phyloP scores from a whole-genome alignment of 768 basidiomycete genomes.

The Lactifluus rugatus region DNA sequence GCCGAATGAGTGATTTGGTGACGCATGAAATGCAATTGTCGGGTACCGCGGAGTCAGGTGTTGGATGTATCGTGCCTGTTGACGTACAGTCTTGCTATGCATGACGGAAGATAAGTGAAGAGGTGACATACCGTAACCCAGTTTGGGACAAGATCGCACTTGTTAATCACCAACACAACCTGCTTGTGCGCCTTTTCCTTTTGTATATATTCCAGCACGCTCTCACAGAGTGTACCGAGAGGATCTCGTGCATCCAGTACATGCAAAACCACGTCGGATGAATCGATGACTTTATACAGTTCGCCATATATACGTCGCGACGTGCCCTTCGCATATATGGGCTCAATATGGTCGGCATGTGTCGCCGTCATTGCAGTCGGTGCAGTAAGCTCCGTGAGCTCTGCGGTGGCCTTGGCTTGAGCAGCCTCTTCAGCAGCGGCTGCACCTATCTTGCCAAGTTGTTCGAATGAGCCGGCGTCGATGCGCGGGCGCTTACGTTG shows the following conservation, averaged over 20 bases:
- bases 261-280: slow-evolving; percentile 92
- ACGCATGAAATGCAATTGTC: slow-evolving; percentile 97
- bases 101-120: background rate
- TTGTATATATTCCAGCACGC: slow-evolving; percentile 82
- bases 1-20: slow-evolving; percentile 97
- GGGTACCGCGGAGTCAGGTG: slow-evolving; percentile 91
- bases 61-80: slow-evolving; percentile 88
- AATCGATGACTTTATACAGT: slow-evolving; percentile 98
- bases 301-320: slow-evolving; percentile 95
- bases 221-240: slow-evolving; percentile 89
- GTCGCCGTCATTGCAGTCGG: slow-evolving; percentile 40
- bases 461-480: slow-evolving; percentile 86
- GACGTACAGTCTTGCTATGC: background rate
- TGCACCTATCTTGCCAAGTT: slow-evolving; percentile 60
- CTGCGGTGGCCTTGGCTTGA: slow-evolving; percentile 30
- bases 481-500: slow-evolving; percentile 85
- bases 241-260: slow-evolving; percentile 95
- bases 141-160: slow-evolving; percentile 95
- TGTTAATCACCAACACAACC: slow-evolving; percentile 92
- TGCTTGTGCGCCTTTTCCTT: slow-evolving; percentile 99
- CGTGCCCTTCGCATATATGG: slow-evolving; percentile 92
- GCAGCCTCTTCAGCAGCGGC: slow-evolving; percentile 48
- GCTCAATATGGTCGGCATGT: slow-evolving; percentile 76
- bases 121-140: slow-evolving; percentile 87
- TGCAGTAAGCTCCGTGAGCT: slow-evolving; percentile 38